Conservation (phyloP, 345 rosid species). For the Eucalyptus sideroxylon region DNA sequence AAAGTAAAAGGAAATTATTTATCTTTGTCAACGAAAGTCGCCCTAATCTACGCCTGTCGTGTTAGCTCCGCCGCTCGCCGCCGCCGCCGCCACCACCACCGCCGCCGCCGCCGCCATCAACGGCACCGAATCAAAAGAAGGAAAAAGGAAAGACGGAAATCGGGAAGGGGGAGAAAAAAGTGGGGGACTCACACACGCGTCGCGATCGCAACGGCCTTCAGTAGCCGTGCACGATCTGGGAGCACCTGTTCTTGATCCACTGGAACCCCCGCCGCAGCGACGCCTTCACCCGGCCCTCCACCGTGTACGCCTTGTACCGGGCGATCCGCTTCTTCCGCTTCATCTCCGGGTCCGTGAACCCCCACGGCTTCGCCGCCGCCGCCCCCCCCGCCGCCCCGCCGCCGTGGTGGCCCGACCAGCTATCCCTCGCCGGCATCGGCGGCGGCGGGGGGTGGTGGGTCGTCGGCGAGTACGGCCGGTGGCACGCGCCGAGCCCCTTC, state of each 20-base stretch:
- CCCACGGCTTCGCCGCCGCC: constrained; percentile 2
- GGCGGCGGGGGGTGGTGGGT: not conserved
- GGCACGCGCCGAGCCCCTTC: not conserved
- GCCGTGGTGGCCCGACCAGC: not conserved
- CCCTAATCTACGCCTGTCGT: not conserved
- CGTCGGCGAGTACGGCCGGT: not conserved
- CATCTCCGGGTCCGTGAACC: constrained; percentile 3
- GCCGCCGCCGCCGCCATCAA: not conserved
- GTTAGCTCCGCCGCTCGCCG: not conserved
- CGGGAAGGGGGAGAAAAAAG: no score
- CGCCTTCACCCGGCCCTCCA: constrained; percentile 5
- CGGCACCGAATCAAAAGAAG: not conserved
- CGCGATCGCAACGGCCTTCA: not conserved
- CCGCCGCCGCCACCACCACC: not conserved
- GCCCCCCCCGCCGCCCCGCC: not conserved
- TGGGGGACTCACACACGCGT: not conserved
- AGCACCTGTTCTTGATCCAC: constrained; percentile 2
- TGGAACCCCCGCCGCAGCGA: constrained; percentile 3
- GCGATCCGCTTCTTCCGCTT: constrained; percentile 13
- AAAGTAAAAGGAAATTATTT: not conserved
- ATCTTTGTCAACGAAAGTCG: not conserved
- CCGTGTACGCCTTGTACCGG: constrained; percentile 5
- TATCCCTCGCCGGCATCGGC: not conserved
- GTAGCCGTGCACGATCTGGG: not conserved
- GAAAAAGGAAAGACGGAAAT: not conserved